A percentile compares a stretch with the other conserved stretches of the same genome.
Evolutionary conservation across 2,329 filamentous ascomycete genomes (phyloP).

Genomic region (Fusarium odoratissimum): DNA sequence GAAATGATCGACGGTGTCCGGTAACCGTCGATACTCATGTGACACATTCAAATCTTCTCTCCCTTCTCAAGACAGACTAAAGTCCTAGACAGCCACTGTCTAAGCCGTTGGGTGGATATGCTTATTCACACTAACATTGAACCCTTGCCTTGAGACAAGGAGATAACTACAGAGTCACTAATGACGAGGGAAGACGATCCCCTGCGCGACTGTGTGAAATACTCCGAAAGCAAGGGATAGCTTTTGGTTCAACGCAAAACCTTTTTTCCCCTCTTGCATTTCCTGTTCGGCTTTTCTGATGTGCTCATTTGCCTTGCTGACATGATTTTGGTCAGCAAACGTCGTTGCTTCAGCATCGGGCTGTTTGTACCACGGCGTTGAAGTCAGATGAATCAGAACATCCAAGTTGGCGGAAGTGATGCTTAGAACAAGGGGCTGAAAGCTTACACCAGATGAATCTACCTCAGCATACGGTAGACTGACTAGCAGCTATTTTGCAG

Average conservation of each 20-base stretch:
- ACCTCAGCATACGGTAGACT: not conserved
- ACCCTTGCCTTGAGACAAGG: constrained; percentile 27
- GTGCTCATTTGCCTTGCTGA: not conserved
- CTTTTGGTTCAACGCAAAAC: not conserved
- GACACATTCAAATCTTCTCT: constrained; percentile 31
- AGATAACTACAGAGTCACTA: constrained; percentile 9
- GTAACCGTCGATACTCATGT: constrained; percentile 33
- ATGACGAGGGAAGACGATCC: not conserved
- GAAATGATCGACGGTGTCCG: constrained; percentile 34
- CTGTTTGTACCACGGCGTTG: constrained; percentile 4
- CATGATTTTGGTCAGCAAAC: not conserved
- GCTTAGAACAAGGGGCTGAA: not conserved
- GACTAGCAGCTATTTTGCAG: not conserved
- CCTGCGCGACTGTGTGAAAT: not conserved
- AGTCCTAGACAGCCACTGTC: constrained; percentile 13
- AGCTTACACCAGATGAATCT: not conserved
- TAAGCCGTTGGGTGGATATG: constrained; percentile 2
- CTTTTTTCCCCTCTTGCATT: not conserved
- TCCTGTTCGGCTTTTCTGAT: not conserved
- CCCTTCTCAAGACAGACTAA: not conserved
- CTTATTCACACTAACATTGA: not conserved
- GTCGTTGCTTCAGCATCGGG: constrained; percentile 3
- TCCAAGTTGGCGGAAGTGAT: not conserved
- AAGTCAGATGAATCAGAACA: not conserved
- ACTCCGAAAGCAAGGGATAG: not conserved